A percentile compares a stretch with the other conserved stretches of the same genome.
These are phyloP conservation scores for Alternaria sp. DNA, from an alignment of 2,329 filamentous ascomycete genomes.

Conservation along the genomic window DNA sequence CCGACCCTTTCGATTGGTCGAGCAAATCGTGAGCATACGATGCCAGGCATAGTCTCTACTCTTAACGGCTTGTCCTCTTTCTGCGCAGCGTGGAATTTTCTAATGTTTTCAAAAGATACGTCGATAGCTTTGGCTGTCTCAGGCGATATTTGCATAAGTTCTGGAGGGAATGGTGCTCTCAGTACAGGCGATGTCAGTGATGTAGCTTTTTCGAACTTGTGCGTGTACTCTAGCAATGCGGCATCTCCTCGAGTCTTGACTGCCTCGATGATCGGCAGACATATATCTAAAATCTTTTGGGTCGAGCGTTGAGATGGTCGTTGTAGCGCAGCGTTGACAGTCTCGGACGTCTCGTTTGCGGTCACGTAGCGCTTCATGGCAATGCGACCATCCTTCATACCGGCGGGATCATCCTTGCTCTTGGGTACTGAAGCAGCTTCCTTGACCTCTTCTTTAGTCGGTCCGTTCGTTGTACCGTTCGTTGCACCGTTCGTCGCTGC, in stretches of 20 bases:
- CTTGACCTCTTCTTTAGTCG: conserved; percentile 54
- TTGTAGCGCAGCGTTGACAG: conserved; percentile 79
- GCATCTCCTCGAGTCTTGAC: conserved; percentile 85
- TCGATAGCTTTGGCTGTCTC: conserved; percentile 96
- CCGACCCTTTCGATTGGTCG: conserved; percentile 96
- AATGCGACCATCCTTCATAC: conserved; percentile 68
- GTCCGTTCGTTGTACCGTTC: conserved; percentile 30
- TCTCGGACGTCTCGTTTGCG: conserved; percentile 67
- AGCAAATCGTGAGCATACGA: conserved; percentile 91
- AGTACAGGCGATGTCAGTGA: conserved; percentile 89
- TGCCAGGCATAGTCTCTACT: conserved; percentile 98
- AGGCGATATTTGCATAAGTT: conserved; percentile 82
- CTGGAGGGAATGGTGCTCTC: conserved; percentile 84
- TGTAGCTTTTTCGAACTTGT: conserved; percentile 97
- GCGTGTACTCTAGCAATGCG: conserved; percentile 89
- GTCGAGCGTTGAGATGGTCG: conserved; percentile 93
- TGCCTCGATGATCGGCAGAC: conserved; percentile 89
- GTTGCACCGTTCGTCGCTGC: conserved; percentile 24
- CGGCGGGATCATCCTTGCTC: conserved; percentile 60
- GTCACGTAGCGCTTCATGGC: conserved; percentile 83
- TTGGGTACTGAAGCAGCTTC: conserved; percentile 65
- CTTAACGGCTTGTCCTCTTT: conserved; percentile 81
- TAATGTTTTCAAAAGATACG: conserved; percentile 91
- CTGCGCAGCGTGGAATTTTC: conserved; percentile 91
- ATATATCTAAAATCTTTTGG: conserved; percentile 91